Evolutionary conservation across 2,329 filamentous ascomycete species (phyloP).

Genomic region (Cladosporium austrohemisphaericum): DNA sequence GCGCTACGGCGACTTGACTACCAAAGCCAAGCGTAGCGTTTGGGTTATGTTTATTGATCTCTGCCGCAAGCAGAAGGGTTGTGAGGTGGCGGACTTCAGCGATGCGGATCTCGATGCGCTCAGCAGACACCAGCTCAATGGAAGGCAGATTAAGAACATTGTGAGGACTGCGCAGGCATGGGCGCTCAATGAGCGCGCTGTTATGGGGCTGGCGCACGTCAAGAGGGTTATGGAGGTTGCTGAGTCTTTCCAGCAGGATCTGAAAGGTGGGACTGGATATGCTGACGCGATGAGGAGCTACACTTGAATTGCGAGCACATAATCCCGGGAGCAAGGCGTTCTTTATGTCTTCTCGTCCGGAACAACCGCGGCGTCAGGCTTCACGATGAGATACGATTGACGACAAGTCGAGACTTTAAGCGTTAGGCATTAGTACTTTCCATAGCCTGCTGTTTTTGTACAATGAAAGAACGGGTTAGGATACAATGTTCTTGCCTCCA

Average conservation of each 20-base stretch:
- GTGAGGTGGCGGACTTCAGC: conserved; percentile 58
- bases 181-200: conserved; percentile 68
- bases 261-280: conserved; percentile 77
- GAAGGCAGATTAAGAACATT: conserved; percentile 80
- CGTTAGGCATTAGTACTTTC: too few species aligned
- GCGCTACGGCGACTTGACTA: conserved; percentile 70
- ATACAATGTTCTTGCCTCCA: too few species aligned
- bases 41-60: conserved; percentile 81
- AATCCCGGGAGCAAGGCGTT: too few species aligned
- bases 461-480: too few species aligned
- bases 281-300: conserved; percentile 82
- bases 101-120: conserved; percentile 66
- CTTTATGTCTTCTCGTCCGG: too few species aligned
- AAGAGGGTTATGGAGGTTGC: conserved; percentile 78
- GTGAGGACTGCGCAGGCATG: conserved; percentile 79
- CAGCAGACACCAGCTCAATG: conserved; percentile 65
- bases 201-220: conserved; percentile 75
- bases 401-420: too few species aligned
- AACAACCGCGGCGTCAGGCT: too few species aligned
- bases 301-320: too few species aligned
- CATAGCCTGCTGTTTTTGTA: too few species aligned
- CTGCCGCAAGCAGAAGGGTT: conserved; percentile 62
- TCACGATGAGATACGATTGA: too few species aligned
- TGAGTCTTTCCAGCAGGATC: conserved; percentile 75
- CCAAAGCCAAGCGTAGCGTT: conserved; percentile 70